phyloP scores from a whole-genome alignment of 2,329 filamentous ascomycete genomes.

The Clathrospora elynae region DNA sequence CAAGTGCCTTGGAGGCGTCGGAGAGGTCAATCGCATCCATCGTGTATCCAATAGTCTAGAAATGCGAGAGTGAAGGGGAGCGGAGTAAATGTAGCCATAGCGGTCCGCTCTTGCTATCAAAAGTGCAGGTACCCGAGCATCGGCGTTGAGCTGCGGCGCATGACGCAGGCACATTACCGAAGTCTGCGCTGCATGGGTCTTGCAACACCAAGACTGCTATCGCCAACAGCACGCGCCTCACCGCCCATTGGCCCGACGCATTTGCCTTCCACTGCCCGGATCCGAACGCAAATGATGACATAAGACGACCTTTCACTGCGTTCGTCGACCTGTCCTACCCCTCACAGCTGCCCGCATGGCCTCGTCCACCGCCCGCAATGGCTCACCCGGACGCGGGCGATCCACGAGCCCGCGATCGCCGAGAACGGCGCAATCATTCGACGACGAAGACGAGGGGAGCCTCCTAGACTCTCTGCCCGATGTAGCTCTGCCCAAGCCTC shows the following conservation, averaged over 20 bases:
- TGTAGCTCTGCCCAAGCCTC: slow-evolving; percentile 23
- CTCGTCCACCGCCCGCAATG: slow-evolving; percentile 31
- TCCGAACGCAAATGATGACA: slow-evolving; percentile 3
- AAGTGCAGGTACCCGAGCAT: slow-evolving; percentile 12
- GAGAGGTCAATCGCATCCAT: slow-evolving; percentile 95
- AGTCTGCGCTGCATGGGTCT: slow-evolving; percentile 11
- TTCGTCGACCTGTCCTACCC: not conserved
- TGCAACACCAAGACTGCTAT: slow-evolving; percentile 10
- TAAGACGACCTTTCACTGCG: slow-evolving; percentile 1
- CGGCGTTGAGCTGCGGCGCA: slow-evolving; percentile 20
- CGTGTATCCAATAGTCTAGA: slow-evolving; percentile 15
- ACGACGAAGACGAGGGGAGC: slow-evolving; percentile 39
- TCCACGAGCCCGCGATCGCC: slow-evolving; percentile 40
- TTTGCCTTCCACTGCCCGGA: not conserved
- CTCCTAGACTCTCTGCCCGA: slow-evolving; percentile 42
- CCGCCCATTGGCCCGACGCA: slow-evolving; percentile 1
- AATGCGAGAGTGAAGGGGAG: not conserved
- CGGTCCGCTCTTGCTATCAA: not conserved
- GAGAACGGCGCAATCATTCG: slow-evolving; percentile 28
- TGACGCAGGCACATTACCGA: slow-evolving; percentile 29
- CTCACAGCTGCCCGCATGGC: slow-evolving; percentile 32
- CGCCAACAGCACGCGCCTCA: slow-evolving; percentile 10
- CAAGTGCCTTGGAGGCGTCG: slow-evolving; percentile 81
- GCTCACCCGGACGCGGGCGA: slow-evolving; percentile 38
- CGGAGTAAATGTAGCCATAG: slow-evolving; percentile 16